Percentiles rank a stretch among this genome's conserved stretches.
phyloP scores from a whole-genome alignment of 805 yeast species.

The Saccharomycopsis synnaedendra region DNA sequence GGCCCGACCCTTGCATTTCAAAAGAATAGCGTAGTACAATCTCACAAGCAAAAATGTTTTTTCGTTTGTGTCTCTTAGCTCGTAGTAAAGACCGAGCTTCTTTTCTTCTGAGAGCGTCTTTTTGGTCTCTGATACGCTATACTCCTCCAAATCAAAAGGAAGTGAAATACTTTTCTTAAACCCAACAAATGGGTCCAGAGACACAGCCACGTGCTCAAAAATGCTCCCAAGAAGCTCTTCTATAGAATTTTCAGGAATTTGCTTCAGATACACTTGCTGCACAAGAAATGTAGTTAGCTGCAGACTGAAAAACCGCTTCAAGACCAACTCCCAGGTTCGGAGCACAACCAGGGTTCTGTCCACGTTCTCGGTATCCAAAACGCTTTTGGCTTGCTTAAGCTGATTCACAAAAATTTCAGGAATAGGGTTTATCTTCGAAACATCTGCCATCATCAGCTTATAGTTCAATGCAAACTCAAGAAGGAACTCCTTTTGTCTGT shows the following conservation, averaged over 20 bases:
- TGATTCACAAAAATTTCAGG: too few relatives aligned
- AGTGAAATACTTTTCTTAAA: conserved; percentile 4
- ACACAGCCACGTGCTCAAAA: conserved; percentile 39
- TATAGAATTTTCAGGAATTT: conserved; percentile 41
- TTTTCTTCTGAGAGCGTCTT: not conserved
- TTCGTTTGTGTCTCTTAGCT: conserved; percentile 25
- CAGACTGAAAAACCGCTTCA: conserved; percentile 41
- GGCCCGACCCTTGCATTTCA: conserved; percentile 42
- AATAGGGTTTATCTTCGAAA: not conserved
- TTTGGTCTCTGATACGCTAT: not conserved
- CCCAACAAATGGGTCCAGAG: conserved; percentile 20
- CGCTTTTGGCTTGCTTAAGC: too few relatives aligned
- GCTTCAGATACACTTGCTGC: conserved; percentile 39
- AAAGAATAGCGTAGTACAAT: conserved; percentile 38
- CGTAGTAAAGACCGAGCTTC: not conserved
- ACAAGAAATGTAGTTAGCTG: conserved; percentile 27
- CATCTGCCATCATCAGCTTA: conserved; percentile 20
- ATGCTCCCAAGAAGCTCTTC: conserved; percentile 40
- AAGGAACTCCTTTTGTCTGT: conserved; percentile 37
- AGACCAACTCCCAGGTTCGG: conserved; percentile 60
- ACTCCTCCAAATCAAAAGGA: not conserved
- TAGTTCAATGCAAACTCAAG: conserved; percentile 35
- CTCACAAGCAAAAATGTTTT: conserved; percentile 28
- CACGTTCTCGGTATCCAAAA: conserved; percentile 22
- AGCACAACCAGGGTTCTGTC: conserved; percentile 18